These are phyloP conservation scores for Angomonas desouzai DNA, from an alignment of 208 protist species.

Conservation along the genomic window DNA sequence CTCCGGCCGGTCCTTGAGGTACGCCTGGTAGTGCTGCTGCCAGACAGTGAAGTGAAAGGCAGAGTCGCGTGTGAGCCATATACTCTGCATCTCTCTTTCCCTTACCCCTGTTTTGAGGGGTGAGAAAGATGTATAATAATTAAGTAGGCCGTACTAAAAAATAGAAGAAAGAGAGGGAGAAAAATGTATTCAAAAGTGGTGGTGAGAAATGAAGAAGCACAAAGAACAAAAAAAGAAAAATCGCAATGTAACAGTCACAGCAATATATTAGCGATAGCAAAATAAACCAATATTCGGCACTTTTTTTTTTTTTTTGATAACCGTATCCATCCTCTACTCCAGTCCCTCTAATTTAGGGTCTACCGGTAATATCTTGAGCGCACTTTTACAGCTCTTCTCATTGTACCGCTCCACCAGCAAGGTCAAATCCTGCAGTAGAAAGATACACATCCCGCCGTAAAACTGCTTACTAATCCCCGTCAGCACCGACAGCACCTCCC, in stretches of 20 bases:
- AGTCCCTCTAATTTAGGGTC: slow-evolving; percentile 47
- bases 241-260: too few species aligned
- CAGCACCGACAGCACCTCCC: slow-evolving; percentile 39
- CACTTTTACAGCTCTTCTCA: slow-evolving; percentile 61
- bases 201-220: slow-evolving; percentile 10
- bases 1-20: not conserved
- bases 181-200: not conserved
- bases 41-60: slow-evolving; percentile 73
- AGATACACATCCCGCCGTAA: slow-evolving; percentile 55
- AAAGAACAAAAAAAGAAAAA: slow-evolving; percentile 9
- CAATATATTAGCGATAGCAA: too few species aligned
- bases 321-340: slow-evolving; percentile 11
- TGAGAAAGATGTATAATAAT: not conserved
- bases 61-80: slow-evolving; percentile 65
- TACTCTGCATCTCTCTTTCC: slow-evolving; percentile 21
- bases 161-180: not conserved
- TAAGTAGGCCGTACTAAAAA: not conserved
- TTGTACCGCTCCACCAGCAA: slow-evolving; percentile 64
- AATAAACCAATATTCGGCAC: too few species aligned
- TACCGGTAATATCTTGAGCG: slow-evolving; percentile 50
- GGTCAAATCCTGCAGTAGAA: slow-evolving; percentile 74
- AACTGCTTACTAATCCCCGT: slow-evolving; percentile 43
- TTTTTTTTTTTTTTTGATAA: too few species aligned
- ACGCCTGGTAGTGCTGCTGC: slow-evolving; percentile 25
- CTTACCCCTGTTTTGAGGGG: not conserved